Evolutionary conservation across 352 stramenopile species (phyloP).

Genomic region (Peronospora belbahrii): DNA sequence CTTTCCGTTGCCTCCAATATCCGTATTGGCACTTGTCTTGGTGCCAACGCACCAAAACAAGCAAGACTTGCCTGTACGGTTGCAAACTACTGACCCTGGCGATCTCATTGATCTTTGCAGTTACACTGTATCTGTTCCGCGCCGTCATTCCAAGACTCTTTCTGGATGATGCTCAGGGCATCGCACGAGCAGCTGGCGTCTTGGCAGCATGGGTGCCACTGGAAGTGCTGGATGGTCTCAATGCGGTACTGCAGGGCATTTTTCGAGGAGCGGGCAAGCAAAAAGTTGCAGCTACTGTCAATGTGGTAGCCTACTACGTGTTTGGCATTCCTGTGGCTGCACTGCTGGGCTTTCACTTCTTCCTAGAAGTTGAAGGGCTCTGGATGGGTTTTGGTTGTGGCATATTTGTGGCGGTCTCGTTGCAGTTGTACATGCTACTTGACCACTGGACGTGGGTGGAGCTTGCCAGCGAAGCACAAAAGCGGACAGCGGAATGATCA

Average conservation of each 20-base stretch:
- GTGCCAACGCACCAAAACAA: slow-evolving; percentile 33
- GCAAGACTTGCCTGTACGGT: slow-evolving; percentile 36
- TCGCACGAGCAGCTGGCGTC: slow-evolving; percentile 29
- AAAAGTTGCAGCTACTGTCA: slow-evolving; percentile 45
- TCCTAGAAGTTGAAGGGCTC: slow-evolving; percentile 43
- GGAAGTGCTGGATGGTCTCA: slow-evolving; percentile 43
- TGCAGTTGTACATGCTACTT: slow-evolving; percentile 36
- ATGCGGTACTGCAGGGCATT: slow-evolving; percentile 53
- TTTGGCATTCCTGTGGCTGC: slow-evolving; percentile 62
- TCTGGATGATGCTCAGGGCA: slow-evolving; percentile 35
- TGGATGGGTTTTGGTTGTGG: slow-evolving; percentile 50
- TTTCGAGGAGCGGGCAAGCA: slow-evolving; percentile 61
- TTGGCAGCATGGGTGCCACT: slow-evolving; percentile 39
- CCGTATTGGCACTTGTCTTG: slow-evolving; percentile 55
- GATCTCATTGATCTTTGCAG: slow-evolving; percentile 21
- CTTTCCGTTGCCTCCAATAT: slow-evolving; percentile 47
- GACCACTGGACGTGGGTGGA: slow-evolving; percentile 29
- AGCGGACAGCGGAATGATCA: slow-evolving; percentile 27
- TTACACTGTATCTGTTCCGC: slow-evolving; percentile 20
- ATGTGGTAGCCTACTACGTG: slow-evolving; percentile 68
- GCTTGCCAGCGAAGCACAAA: slow-evolving; percentile 33
- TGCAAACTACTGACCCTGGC: slow-evolving; percentile 27
- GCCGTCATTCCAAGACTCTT: slow-evolving; percentile 27
- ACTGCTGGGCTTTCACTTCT: slow-evolving; percentile 40
- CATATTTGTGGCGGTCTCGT: slow-evolving; percentile 26